Evolutionary conservation across 1,284 basidiomycete species (phyloP).

Genomic region (Irpex rosettiformis): DNA sequence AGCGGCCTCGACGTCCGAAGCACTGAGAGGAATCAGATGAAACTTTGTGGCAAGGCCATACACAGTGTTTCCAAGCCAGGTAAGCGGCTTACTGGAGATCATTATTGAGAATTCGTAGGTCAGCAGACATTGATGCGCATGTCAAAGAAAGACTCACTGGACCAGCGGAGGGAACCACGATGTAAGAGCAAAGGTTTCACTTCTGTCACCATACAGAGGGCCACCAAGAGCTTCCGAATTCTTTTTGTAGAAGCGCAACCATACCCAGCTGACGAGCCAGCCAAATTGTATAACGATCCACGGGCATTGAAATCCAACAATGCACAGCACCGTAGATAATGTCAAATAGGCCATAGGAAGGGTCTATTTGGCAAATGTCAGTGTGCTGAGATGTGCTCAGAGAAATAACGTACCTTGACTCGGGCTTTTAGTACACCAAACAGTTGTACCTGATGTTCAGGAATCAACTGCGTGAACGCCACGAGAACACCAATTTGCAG

Average conservation of each 20-base stretch:
- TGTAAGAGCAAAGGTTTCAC: conserved; percentile 95
- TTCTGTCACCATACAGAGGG: conserved; percentile 82
- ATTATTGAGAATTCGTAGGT: background rate
- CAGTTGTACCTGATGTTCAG: conserved; percentile 95
- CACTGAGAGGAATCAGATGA: conserved; percentile 70
- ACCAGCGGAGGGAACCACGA: conserved; percentile 95
- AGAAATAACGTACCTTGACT: conserved; percentile 71
- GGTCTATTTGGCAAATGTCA: conserved; percentile 43
- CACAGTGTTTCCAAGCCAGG: conserved; percentile 64
- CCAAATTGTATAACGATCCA: conserved; percentile 98
- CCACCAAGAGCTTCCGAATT: conserved; percentile 57
- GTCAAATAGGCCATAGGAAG: conserved; percentile 94
- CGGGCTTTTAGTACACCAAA: conserved; percentile 83
- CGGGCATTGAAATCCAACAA: conserved; percentile 89
- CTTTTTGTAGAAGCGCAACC: conserved; percentile 95
- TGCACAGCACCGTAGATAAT: conserved; percentile 84
- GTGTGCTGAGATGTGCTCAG: conserved; percentile 6
- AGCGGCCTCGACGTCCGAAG: conserved; percentile 68
- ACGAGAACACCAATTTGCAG: conserved; percentile 91
- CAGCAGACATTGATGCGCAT: conserved; percentile 19
- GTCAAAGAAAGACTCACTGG: conserved; percentile 58
- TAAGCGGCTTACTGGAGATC: conserved; percentile 61
- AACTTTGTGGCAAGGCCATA: conserved; percentile 72
- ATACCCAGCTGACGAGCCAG: conserved; percentile 94
- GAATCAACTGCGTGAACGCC: conserved; percentile 95